A percentile compares a stretch with the other conserved stretches of the same genome.
phyloP scores from a whole-genome alignment of 495 filamentous ascomycete genomes.

The Hypoxylon crocopeplum region DNA sequence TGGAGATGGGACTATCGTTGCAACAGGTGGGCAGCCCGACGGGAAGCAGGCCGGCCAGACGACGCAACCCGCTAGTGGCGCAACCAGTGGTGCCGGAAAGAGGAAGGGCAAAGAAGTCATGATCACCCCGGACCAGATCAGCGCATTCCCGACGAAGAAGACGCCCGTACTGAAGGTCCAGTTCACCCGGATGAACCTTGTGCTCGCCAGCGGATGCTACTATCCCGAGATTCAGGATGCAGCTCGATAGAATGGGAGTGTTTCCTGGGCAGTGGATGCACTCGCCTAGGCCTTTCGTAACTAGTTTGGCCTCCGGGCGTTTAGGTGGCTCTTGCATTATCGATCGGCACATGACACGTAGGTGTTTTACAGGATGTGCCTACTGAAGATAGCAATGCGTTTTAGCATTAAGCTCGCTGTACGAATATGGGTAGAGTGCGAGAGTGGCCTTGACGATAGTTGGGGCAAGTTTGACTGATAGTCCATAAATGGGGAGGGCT shows the following conservation, averaged over 20 bases:
- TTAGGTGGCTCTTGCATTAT: no score
- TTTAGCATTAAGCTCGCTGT: background rate
- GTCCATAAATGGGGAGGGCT: background rate
- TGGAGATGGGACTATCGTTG: conserved; percentile 47
- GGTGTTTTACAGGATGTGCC: no score
- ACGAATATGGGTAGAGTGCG: background rate
- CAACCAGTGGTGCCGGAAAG: conserved; percentile 65
- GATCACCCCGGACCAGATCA: conserved; percentile 91
- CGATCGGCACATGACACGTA: no score
- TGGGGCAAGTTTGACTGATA: background rate
- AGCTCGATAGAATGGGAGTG: conserved; percentile 11
- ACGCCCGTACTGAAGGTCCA: conserved; percentile 91
- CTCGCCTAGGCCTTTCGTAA: no score
- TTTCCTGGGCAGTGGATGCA: no score
- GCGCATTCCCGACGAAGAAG: conserved; percentile 93
- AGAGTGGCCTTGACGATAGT: background rate
- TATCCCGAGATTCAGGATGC: conserved; percentile 47
- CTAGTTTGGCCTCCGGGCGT: no score
- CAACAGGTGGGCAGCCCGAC: conserved; percentile 62
- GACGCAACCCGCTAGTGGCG: conserved; percentile 47
- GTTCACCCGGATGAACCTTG: conserved; percentile 92
- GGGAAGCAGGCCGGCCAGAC: conserved; percentile 45
- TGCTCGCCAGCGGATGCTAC: conserved; percentile 87
- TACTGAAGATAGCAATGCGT: background rate
- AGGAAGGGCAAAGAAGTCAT: conserved; percentile 90